Evolutionary conservation across 2,329 filamentous ascomycete species (phyloP), one percentile per base, ranked within the genome.

Genomic region (Penicillium sp.): DNA sequence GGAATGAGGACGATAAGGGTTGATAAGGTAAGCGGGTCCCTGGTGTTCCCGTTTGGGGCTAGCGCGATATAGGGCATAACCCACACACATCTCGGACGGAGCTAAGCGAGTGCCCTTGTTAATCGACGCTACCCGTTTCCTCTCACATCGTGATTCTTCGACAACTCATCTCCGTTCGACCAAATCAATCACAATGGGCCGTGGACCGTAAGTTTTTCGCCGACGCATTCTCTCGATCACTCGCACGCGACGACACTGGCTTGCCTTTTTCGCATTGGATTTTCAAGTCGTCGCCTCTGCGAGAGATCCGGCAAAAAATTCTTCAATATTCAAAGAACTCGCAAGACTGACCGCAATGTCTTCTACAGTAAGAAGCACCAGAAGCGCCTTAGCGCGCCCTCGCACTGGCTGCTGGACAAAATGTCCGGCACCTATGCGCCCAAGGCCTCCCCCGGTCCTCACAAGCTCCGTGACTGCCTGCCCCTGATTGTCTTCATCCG

Each of bases 381-480:
- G 85, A 98, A 99, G 93, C 93, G 95, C 87, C 88, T 98, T 81
- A 95, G 91, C 84, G 95, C 95, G 81, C 95, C 95, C 80, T 96
- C 91, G 82, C 95, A 98, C 90, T 99, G 95, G 95, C 91, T 99
- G 81, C 87, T 99, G 82, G 95, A 99, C 91, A 99, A 99, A 85
- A 88, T 99, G 80, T 96, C 92, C 82, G 95, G 95, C 80, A 85
- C 87, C 83, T 94, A 88, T 79, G 86, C 86, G 67, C 86, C 86
- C 74, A 86, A 86, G 80, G 84, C 86, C 69, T 88, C 86, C 63
- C 83, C 86, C 69, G 95, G 95, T 91, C 95, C 95, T 83, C 94
- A 98, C 90, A 99, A 99, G 90, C 88, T 95, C 81, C 90, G 95
- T 81, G 95, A 99, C 85, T 98, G 94, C 86, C 89, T 99, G 85